phyloP scores from a whole-genome alignment of 805 yeast species.

The Osmozyma mogii region DNA sequence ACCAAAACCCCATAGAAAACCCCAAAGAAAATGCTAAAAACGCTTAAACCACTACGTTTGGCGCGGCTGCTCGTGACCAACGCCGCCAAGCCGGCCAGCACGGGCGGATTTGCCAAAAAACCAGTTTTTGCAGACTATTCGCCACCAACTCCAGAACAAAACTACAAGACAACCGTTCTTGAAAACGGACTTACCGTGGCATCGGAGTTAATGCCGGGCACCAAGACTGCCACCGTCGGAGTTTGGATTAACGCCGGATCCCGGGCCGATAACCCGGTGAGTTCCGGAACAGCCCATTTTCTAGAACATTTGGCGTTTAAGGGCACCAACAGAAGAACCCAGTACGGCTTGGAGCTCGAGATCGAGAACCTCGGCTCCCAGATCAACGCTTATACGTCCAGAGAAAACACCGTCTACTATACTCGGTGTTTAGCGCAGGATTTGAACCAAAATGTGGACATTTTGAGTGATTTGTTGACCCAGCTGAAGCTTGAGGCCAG shows the following conservation, averaged over 20 bases:
- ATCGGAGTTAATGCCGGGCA: slow-evolving; percentile 76
- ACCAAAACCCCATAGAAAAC: no score
- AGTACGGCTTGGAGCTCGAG: slow-evolving; percentile 78
- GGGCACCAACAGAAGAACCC: slow-evolving; percentile 80
- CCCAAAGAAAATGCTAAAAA: no score
- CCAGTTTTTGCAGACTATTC: no score
- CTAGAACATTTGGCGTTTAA: slow-evolving; percentile 95
- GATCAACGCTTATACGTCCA: slow-evolving; percentile 95
- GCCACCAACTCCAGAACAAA: slow-evolving; percentile 12
- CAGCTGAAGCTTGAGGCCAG: slow-evolving; percentile 70
- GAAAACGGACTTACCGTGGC: slow-evolving; percentile 95
- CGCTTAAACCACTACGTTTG: no score
- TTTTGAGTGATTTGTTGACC: slow-evolving; percentile 82
- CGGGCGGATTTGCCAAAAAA: no score
- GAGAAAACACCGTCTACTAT: slow-evolving; percentile 96
- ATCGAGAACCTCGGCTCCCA: slow-evolving; percentile 96
- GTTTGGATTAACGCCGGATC: slow-evolving; percentile 99
- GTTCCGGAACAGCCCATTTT: slow-evolving; percentile 94
- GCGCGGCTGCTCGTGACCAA: no score
- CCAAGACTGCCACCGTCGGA: slow-evolving; percentile 94
- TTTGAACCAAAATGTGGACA: slow-evolving; percentile 79
- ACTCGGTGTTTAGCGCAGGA: slow-evolving; percentile 80
- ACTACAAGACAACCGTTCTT: slow-evolving; percentile 56
- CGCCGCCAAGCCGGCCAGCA: no score
- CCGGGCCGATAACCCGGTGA: slow-evolving; percentile 82